phyloP scores from a whole-genome alignment of 2,329 filamentous ascomycete genomes.

The Lecanicillium sp. region DNA sequence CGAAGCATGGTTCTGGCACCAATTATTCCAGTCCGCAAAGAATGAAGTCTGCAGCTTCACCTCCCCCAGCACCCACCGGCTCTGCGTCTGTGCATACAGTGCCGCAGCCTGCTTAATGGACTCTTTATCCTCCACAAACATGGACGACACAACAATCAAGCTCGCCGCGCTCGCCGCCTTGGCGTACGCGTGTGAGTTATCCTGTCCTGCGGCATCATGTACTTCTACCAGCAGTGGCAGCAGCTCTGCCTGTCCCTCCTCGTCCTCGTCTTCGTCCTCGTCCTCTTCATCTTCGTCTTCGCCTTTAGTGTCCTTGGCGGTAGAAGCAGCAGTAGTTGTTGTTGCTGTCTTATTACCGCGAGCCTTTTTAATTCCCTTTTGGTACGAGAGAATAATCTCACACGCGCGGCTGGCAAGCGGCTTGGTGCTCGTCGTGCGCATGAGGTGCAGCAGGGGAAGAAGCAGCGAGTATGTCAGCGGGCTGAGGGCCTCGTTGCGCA shows the following conservation, averaged over 20 bases:
- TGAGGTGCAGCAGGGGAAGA: slow-evolving; percentile 66
- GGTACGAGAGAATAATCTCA: slow-evolving; percentile 64
- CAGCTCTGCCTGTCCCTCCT: slow-evolving; percentile 34
- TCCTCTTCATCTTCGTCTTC: slow-evolving; percentile 31
- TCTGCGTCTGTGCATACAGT: slow-evolving; percentile 56
- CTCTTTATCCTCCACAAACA: slow-evolving; percentile 46
- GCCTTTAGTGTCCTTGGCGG: no score
- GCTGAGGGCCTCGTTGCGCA: slow-evolving; percentile 67
- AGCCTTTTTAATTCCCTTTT: slow-evolving; percentile 56
- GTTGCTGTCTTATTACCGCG: slow-evolving; percentile 32
- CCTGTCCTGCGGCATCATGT: slow-evolving; percentile 58
- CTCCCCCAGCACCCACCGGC: slow-evolving; percentile 47
- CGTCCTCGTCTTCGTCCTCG: slow-evolving; percentile 25
- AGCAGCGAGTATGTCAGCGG: slow-evolving; percentile 61
- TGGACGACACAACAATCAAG: slow-evolving; percentile 54
- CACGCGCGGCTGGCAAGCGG: slow-evolving; percentile 66
- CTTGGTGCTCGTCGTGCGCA: slow-evolving; percentile 69
- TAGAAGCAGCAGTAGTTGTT: slow-evolving; percentile 24
- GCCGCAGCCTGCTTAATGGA: slow-evolving; percentile 47
- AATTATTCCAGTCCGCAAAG: slow-evolving; percentile 67
- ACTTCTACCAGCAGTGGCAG: slow-evolving; percentile 55
- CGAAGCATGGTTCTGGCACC: slow-evolving; percentile 48
- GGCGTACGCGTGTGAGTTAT: slow-evolving; percentile 61
- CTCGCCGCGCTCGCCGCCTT: slow-evolving; percentile 67
- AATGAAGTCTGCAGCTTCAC: slow-evolving; percentile 55